These are phyloP conservation scores for Neurospora discreta DNA, from an alignment of 495 filamentous ascomycete genomes.

Conservation along the genomic window DNA sequence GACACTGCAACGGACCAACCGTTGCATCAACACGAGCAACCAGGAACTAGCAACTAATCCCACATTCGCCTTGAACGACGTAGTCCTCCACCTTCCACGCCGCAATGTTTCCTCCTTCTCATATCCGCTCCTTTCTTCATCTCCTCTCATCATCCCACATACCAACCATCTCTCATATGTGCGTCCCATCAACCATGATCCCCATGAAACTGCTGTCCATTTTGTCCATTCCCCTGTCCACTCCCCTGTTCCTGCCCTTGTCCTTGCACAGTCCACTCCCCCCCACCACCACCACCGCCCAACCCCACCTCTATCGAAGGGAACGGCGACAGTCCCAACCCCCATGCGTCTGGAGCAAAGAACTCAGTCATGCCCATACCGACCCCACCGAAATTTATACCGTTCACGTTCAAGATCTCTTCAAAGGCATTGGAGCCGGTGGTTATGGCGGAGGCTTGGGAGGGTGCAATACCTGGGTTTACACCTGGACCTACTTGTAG, in stretches of 20 bases:
- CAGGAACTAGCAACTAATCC: too few relatives aligned
- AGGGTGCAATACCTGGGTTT: conserved; percentile 8
- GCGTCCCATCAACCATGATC: background rate
- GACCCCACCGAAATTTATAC: conserved; percentile 12
- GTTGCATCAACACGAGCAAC: too few relatives aligned
- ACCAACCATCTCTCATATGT: too few relatives aligned
- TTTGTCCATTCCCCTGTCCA: background rate
- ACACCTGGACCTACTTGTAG: background rate
- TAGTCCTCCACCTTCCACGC: too few relatives aligned
- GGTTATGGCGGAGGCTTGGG: conserved; percentile 15
- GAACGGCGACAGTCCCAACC: background rate
- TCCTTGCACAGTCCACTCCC: background rate
- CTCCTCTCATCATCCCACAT: too few relatives aligned
- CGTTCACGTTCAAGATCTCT: conserved; percentile 10
- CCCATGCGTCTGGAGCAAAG: background rate
- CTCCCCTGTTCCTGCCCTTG: background rate
- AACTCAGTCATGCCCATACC: background rate
- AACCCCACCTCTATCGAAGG: background rate
- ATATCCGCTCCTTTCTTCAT: too few relatives aligned
- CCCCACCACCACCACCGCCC: background rate
- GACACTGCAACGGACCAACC: too few relatives aligned
- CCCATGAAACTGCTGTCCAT: background rate
- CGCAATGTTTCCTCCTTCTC: too few relatives aligned
- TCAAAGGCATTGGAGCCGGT: conserved; percentile 21
- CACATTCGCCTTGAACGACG: too few relatives aligned